phyloP scores from a whole-genome alignment of 108 stramenopile genomes.

The Heterococcus sp. region DNA sequence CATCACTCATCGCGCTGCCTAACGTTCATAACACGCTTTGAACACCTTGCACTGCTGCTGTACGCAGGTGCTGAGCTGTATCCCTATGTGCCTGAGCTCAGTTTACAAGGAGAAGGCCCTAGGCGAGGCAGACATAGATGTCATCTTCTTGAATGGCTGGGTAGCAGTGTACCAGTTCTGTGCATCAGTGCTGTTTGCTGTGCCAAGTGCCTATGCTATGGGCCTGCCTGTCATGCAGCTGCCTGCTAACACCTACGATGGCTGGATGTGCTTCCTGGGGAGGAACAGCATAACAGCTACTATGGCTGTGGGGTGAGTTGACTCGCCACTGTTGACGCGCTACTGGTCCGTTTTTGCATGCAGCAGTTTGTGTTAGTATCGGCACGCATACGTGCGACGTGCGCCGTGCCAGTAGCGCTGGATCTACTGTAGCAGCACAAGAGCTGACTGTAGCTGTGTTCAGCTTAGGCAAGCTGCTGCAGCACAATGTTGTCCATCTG shows the following conservation, averaged over 20 bases:
- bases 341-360: too few relatives aligned
- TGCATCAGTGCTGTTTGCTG: conserved; percentile 68
- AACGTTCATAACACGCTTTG: too few relatives aligned
- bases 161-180: conserved; percentile 83
- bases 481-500: too few relatives aligned
- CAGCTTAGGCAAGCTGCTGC: too few relatives aligned
- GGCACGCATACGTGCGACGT: too few relatives aligned
- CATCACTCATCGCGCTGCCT: too few relatives aligned
- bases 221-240: conserved; percentile 56
- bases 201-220: conserved; percentile 68
- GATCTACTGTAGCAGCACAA: too few relatives aligned
- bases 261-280: conserved; percentile 73
- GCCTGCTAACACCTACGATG: conserved; percentile 66
- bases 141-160: conserved; percentile 88
- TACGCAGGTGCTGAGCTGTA: conserved; percentile 72
- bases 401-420: too few relatives aligned
- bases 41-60: conserved; percentile 21
- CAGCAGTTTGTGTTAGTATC: too few relatives aligned
- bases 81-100: conserved; percentile 85
- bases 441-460: too few relatives aligned
- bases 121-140: conserved; percentile 73
- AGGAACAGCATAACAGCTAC: conserved; percentile 10
- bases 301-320: conserved; percentile 6
- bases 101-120: conserved; percentile 93
- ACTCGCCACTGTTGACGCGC: too few relatives aligned